Evolutionary conservation across 805 yeast species (phyloP), one percentile per base, ranked within the genome.

Genomic region (Pichia kluyveri): DNA sequence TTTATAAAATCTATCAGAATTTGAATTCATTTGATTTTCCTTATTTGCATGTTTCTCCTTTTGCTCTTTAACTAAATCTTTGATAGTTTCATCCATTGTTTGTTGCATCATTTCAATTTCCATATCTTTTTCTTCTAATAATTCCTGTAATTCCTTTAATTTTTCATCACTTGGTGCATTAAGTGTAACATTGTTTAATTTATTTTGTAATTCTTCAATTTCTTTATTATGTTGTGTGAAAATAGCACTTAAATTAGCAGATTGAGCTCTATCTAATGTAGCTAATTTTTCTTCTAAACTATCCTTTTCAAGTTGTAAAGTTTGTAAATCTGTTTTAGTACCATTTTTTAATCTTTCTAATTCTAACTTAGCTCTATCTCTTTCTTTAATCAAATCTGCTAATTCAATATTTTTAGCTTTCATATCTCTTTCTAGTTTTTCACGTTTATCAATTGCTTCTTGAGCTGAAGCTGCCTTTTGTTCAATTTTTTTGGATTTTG

Each of bases 391-490:
- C 56, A 88, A 73, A 56, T 87, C 96, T 1, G 96, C 96, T 51
- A 88, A 72, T 65, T 88, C 96, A 41, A 88, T 73, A 61, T 86
- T 88, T 66, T 89, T 89, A 14, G 90, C 76, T 62, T 86, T 88
- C 63, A 88, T 69, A 51, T 89, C 96, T 48, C 85, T 76, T 59
- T 89, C 96, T 37, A 85, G 67, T 60, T 79, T 79, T 59, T 89
- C 96, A 55, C 89, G 80, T 65, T 81, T 84, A 53, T 84, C 84
- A 53, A 89, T 77, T 0, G 96, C 85, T 66, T 89, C 96, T 62
- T 88, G 96, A 11, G 96, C 96, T 55, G 79, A 73, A 14, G 89
- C 83, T 3, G 93, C 95, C 66, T 86, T 86, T 55, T 87, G 86
- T 66, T 88, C 95, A 42, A 83, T 73, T 56, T 83, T 82, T 62